These are phyloP conservation scores for Candida alai DNA, from an alignment of 805 yeast genomes.

Conservation along the genomic window DNA sequence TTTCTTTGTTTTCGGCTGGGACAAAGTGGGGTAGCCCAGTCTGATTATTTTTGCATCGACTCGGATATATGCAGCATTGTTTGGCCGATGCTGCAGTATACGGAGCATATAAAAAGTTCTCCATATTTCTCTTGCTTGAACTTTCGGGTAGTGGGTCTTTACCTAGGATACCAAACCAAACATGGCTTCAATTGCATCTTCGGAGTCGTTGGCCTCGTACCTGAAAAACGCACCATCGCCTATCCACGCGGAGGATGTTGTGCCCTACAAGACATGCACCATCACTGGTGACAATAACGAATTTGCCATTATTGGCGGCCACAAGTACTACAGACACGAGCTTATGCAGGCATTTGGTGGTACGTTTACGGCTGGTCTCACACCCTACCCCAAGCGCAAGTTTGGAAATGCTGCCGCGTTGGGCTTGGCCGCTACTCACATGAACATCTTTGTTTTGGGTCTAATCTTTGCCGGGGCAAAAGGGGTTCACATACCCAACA, in stretches of 20 bases:
- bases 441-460: conserved; percentile 46
- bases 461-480: conserved; percentile 43
- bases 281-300: conserved; percentile 20
- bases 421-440: conserved; percentile 48
- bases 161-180: no score
- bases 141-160: no score
- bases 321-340: conserved; percentile 27
- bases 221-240: conserved; percentile 1
- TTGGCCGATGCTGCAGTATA: no score
- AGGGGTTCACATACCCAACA: conserved; percentile 37
- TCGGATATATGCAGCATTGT: no score
- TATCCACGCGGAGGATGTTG: conserved; percentile 1
- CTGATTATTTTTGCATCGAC: no score
- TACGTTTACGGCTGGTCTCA: conserved; percentile 28
- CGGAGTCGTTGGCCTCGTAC: conserved; percentile 1
- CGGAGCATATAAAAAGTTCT: no score
- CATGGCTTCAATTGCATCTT: conserved; percentile 1
- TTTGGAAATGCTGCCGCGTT: conserved; percentile 52
- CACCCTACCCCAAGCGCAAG: conserved; percentile 40
- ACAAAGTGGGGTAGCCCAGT: no score
- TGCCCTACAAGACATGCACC: conserved; percentile 8
- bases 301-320: conserved; percentile 25
- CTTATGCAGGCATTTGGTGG: conserved; percentile 36
- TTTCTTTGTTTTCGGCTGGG: no score
- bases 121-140: no score